phyloP scores from a whole-genome alignment of 768 basidiomycete genomes.

The Antrodiella citrinella region DNA sequence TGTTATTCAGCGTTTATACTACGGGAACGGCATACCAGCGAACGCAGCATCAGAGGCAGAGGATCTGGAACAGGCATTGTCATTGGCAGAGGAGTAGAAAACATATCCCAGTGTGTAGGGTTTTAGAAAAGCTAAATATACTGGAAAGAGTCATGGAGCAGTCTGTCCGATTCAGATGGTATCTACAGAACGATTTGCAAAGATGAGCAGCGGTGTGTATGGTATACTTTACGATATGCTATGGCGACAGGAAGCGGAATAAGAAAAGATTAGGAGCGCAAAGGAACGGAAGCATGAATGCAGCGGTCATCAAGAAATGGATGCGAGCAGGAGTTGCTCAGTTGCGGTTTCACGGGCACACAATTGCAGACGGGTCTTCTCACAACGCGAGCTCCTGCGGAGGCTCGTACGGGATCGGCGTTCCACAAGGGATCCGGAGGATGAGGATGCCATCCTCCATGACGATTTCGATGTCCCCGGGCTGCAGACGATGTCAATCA shows the following conservation, averaged over 20 bases:
- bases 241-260: no score
- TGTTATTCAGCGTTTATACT: conserved; percentile 61
- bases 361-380: conserved; percentile 5
- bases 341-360: background rate
- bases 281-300: no score
- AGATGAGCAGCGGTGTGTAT: no score
- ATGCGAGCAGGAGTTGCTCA: no score
- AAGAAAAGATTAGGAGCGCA: no score
- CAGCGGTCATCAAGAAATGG: no score
- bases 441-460: conserved; percentile 57
- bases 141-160: no score
- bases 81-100: conserved; percentile 51
- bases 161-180: no score
- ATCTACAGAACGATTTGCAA: no score
- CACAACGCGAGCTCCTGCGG: conserved; percentile 42
- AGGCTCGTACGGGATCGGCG: conserved; percentile 35
- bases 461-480: conserved; percentile 43
- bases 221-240: no score
- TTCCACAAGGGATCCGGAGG: conserved; percentile 44
- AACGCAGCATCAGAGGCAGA: conserved; percentile 44
- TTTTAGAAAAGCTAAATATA: no score
- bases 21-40: conserved; percentile 62
- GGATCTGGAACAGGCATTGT: conserved; percentile 68
- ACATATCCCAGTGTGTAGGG: no score
- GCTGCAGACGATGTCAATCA: conserved; percentile 24